These are phyloP conservation scores for Periconia digitata DNA, from an alignment of 2,329 filamentous ascomycete species.

Conservation along the genomic window DNA sequence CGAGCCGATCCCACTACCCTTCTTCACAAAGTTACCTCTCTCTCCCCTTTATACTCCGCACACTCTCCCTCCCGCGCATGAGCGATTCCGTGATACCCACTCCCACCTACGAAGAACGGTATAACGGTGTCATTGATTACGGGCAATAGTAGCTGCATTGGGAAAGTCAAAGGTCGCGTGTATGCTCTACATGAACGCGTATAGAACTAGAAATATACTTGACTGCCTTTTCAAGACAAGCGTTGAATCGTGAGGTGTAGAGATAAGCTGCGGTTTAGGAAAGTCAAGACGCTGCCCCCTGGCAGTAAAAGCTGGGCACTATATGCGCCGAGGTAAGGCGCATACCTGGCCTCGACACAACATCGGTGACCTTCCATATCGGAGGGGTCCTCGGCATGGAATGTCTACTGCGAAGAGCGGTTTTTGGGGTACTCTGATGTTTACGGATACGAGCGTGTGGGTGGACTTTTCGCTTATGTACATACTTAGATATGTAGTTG, in stretches of 20 bases:
- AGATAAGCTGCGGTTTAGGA: conserved; percentile 1
- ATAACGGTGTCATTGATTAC: too few species aligned
- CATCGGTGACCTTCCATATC: conserved; percentile 7
- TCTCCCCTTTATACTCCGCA: neutral
- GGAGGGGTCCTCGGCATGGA: too few species aligned
- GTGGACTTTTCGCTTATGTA: too few species aligned
- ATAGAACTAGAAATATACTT: neutral
- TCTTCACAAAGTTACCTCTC: neutral
- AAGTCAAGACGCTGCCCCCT: conserved; percentile 6
- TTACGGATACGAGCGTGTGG: too few species aligned
- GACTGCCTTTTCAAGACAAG: conserved; percentile 7
- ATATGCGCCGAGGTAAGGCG: conserved; percentile 1
- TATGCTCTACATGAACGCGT: neutral
- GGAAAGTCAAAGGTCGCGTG: neutral
- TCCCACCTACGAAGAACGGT: neutral
- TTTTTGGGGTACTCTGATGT: too few species aligned
- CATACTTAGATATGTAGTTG: too few species aligned
- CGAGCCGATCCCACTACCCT: neutral
- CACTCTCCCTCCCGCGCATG: neutral
- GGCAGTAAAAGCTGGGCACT: conserved; percentile 7
- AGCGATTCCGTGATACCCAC: neutral
- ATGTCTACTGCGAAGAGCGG: too few species aligned
- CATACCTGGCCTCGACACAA: neutral
- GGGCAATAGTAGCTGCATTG: neutral
- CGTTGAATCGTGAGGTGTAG: neutral